These are phyloP conservation scores for Gracilaria domingensis DNA, from an alignment of 23 red algal species.

Conservation along the genomic window DNA sequence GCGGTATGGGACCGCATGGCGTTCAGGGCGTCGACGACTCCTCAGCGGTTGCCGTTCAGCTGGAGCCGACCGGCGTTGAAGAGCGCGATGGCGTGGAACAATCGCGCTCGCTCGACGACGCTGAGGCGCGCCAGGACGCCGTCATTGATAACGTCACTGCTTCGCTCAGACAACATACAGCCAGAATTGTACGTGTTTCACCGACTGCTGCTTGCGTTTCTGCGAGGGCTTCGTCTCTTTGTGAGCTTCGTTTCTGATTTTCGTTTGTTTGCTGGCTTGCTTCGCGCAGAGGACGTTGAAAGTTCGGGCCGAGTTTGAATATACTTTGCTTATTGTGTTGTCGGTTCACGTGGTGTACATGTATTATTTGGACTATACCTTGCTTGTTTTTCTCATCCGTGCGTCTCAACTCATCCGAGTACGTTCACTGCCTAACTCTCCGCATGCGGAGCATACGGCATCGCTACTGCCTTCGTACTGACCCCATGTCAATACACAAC, in stretches of 20 bases:
- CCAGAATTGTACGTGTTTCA: slow-evolving; percentile 19
- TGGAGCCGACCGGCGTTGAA: background rate
- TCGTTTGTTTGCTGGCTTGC: background rate
- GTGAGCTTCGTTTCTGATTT: background rate
- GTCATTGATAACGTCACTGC: background rate
- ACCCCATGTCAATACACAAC: too few relatives aligned
- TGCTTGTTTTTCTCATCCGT: slow-evolving; percentile 67
- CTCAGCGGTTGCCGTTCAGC: background rate
- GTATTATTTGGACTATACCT: slow-evolving; percentile 63
- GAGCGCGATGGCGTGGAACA: background rate
- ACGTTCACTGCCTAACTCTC: background rate
- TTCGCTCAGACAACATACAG: background rate
- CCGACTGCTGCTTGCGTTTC: background rate
- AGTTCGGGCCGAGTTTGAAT: slow-evolving; percentile 65
- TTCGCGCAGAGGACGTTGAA: slow-evolving; percentile 30
- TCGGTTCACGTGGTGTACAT: slow-evolving; percentile 62
- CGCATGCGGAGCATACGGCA: background rate
- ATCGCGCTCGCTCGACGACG: too few relatives aligned
- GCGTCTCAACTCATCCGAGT: slow-evolving; percentile 66
- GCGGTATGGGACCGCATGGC: slow-evolving; percentile 8
- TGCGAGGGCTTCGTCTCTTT: too few relatives aligned
- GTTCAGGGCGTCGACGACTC: background rate
- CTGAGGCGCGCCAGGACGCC: background rate
- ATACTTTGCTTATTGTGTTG: slow-evolving; percentile 51
- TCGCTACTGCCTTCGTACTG: background rate